Evolutionary conservation across 116 monocot species (phyloP).

Genomic region (Dioscorea cayenensis): DNA sequence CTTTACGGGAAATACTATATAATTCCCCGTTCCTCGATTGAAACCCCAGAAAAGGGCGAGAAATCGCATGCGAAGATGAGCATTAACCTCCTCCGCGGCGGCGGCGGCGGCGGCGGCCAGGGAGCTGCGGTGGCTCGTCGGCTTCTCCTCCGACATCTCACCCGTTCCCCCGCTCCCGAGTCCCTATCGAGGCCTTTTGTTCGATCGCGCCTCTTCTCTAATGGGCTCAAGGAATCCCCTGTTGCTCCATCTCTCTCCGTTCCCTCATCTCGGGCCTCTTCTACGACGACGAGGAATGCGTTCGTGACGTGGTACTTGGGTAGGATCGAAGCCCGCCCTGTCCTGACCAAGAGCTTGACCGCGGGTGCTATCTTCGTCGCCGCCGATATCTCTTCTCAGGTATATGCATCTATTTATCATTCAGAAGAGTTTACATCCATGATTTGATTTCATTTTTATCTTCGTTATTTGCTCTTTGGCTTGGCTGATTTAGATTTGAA

Average conservation of each 20-base stretch:
- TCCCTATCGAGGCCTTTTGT: neutral
- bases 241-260: neutral
- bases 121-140: neutral
- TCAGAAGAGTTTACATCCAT: neutral
- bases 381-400: conserved; percentile 79
- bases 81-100: neutral
- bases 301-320: conserved; percentile 76
- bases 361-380: conserved; percentile 61
- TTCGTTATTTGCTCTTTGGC: neutral
- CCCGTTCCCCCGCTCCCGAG: neutral
- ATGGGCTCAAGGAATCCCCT: conserved; percentile 10
- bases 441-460: neutral
- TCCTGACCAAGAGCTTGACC: conserved; percentile 83
- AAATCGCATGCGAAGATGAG: neutral
- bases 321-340: conserved; percentile 66
- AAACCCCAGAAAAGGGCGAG: neutral
- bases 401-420: conserved; percentile 6
- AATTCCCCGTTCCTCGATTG: neutral
- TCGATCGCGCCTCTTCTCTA: conserved; percentile 8
- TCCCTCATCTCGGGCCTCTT: neutral
- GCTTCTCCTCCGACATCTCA: conserved; percentile 5
- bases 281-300: conserved; percentile 23
- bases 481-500: too few relatives aligned
- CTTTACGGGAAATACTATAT: neutral
- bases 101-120: neutral